Base-by-base conservation (phyloP, 2,329 filamentous ascomycete species). In the Aureobasidium leucospermi region DNA sequence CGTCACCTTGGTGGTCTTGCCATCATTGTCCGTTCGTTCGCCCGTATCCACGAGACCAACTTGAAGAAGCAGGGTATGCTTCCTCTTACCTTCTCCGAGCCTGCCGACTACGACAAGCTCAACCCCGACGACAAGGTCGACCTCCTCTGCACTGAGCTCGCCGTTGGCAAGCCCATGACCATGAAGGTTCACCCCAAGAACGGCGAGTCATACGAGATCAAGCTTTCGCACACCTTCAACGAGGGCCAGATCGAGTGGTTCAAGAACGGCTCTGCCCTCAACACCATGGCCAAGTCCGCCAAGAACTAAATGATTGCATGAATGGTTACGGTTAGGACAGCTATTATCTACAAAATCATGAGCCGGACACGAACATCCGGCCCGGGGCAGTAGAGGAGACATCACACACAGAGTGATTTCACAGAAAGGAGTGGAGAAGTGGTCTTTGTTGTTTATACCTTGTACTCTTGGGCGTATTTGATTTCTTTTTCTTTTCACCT, bases 11-110 rank as follows among this genome's bases (percentile, higher is more conserved):
- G 94, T 72, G 94, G 93, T 76, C 85, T 96, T 71, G 94, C 93
- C 71, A 96, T 99, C 81, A 95, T 99, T 75, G 92, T 88, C 73
- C 88, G 90, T 73, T 90, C 85, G 65, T 99, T 99, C 74, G 94
- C 94, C 71, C 94, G 94, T 88, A 99, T 99, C 73, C 94, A 99
- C 84, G 94, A 99, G 84, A 99, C 94, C 82, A 99, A 99, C 85
- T 80, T 99, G 81, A 99, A 99, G 90, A 99, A 99, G 88, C 94
- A 99, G 85, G 94, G 94, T 79, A 96, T 99, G 93, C 89, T 99
- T 79, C 94, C 94, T 71, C 84, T 99, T 66, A 97, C 92, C 70
- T 99, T 99, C 80, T 78, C 85, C 61, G 86, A 97, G 74, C 93
- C 93, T 60, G 93, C 88, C 74, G 94, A 99, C 78, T 99, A 99